Evolutionary conservation across 306 rosid genomes (phyloP).

Genomic region (Citrullus colocynthis): DNA sequence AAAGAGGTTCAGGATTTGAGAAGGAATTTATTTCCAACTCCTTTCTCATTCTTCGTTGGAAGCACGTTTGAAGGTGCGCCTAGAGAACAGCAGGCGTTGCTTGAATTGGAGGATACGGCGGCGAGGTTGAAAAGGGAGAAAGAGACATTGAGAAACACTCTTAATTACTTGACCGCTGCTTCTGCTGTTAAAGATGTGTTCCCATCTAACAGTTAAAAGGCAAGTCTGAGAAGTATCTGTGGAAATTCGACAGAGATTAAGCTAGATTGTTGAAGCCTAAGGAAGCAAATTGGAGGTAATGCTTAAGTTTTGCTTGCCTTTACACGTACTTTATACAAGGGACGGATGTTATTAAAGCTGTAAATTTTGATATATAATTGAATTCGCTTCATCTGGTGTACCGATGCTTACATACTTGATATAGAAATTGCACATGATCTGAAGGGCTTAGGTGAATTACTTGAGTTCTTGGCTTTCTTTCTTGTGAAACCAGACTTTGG

Average conservation of each 20-base stretch:
- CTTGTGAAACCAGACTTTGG: background rate
- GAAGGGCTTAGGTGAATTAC: background rate
- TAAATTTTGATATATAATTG: slow-evolving; percentile 31
- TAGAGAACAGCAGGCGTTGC: slow-evolving; percentile 89
- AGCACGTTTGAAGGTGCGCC: slow-evolving; percentile 98
- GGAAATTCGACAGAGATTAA: background rate
- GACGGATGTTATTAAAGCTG: slow-evolving; percentile 17
- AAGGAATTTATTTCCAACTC: slow-evolving; percentile 83
- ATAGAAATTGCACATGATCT: background rate
- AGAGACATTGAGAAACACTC: slow-evolving; percentile 83
- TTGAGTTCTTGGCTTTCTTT: background rate
- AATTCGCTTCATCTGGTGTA: slow-evolving; percentile 9
- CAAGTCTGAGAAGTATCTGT: background rate
- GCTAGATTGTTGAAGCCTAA: slow-evolving; percentile 10
- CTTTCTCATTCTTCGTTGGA: slow-evolving; percentile 90
- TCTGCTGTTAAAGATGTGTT: slow-evolving; percentile 95
- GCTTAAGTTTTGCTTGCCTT: slow-evolving; percentile 6
- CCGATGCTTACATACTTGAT: background rate
- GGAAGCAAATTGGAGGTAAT: slow-evolving; percentile 15
- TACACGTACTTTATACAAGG: background rate
- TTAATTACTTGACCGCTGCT: slow-evolving; percentile 88
- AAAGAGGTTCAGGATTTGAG: slow-evolving; percentile 86
- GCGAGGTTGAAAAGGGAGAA: slow-evolving; percentile 77
- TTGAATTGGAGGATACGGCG: slow-evolving; percentile 86
- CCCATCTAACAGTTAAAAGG: slow-evolving; percentile 38